Evolutionary conservation across 225 moss, liverwort and hornwort species (phyloP), one percentile per base, ranked within the genome.

Genomic region (Pseudoscleropodium purum): DNA sequence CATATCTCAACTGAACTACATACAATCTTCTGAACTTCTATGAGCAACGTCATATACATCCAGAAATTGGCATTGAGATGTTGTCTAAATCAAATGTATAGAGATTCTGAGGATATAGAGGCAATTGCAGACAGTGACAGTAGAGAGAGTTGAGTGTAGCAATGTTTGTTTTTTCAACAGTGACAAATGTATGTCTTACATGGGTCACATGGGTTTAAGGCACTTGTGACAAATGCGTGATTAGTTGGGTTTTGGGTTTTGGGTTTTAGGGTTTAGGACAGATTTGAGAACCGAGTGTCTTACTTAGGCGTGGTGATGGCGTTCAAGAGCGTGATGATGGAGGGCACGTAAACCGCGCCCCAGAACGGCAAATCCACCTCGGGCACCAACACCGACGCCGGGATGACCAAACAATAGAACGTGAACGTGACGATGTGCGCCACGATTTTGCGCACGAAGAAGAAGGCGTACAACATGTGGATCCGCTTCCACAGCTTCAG

Each of bases 341-440:
- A 97, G 1, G 98, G 98, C 2, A 96, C 94, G n/a, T 98, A 98
- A 29, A 98, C 95, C 2, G 96, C 96, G 52, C 95, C 97, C 97
- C 97, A 97, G 18, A 97, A 86, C 4, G 97, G 96, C 82, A 96
- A 70, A 65, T 95, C 93, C 17, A 96, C 96, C 79, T 98, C 96
- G 1, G 98, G 98, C 10, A 98, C 98, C 30, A 98, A 75, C 18
- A 98, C 98, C 6, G 95, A 94, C 11, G 95, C 95, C 1, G 98
- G 98, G 18, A 98, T 96, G 9, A 98, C 93, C 6, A 96, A 60
- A 52, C 96, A 98, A 75, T 95, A 96, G 94, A 98, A 97, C 20
- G 93, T 83, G 85, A 95, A 97, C 6, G 96, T 95, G 20, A 95
- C 96, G 11, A 96, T 89, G 61, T 97, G 97, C 0, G 95, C 94